Percentiles rank a stretch among this genome's conserved stretches.
These are phyloP conservation scores for Pythium chondricola DNA, from an alignment of 352 stramenopile genomes.

Conservation along the genomic window DNA sequence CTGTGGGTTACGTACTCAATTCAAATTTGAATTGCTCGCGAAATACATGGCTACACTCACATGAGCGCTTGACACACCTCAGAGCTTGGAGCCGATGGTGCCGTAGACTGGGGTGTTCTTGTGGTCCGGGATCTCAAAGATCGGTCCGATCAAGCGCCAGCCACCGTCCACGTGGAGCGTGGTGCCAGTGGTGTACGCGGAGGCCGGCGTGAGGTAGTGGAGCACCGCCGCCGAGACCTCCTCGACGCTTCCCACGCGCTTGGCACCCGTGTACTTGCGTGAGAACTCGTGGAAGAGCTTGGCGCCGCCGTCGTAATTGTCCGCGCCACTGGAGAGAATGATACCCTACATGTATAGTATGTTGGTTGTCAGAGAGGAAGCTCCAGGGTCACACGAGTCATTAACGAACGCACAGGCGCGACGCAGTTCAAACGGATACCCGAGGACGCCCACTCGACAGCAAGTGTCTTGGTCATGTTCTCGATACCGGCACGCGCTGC, in stretches of 20 bases:
- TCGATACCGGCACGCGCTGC: slow-evolving; percentile 86
- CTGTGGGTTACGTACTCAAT: slow-evolving; percentile 7
- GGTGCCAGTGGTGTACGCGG: slow-evolving; percentile 87
- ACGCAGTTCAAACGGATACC: slow-evolving; percentile 91
- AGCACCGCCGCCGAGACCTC: slow-evolving; percentile 85
- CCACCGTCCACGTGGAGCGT: slow-evolving; percentile 89
- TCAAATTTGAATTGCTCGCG: slow-evolving; percentile 22
- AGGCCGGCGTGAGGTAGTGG: slow-evolving; percentile 87
- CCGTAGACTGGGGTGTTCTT: slow-evolving; percentile 82
- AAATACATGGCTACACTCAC: slow-evolving; percentile 9
- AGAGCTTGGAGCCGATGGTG: slow-evolving; percentile 41
- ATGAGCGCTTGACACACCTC: slow-evolving; percentile 1
- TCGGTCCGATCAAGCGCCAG: slow-evolving; percentile 46
- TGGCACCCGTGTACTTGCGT: slow-evolving; percentile 61
- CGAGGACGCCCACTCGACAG: slow-evolving; percentile 89
- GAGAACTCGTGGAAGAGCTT: slow-evolving; percentile 76
- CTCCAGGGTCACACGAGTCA: not conserved
- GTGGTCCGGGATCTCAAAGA: slow-evolving; percentile 76
- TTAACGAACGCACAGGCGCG: slow-evolving; percentile 40
- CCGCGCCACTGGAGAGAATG: slow-evolving; percentile 54
- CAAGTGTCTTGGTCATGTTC: slow-evolving; percentile 91
- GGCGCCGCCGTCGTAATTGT: slow-evolving; percentile 85
- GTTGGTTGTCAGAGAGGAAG: not conserved
- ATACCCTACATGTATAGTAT: slow-evolving; percentile 26
- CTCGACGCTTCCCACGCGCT: slow-evolving; percentile 88